phyloP scores from a whole-genome alignment of 129 eudicot genomes.

The Helichrysum umbraculigerum region DNA sequence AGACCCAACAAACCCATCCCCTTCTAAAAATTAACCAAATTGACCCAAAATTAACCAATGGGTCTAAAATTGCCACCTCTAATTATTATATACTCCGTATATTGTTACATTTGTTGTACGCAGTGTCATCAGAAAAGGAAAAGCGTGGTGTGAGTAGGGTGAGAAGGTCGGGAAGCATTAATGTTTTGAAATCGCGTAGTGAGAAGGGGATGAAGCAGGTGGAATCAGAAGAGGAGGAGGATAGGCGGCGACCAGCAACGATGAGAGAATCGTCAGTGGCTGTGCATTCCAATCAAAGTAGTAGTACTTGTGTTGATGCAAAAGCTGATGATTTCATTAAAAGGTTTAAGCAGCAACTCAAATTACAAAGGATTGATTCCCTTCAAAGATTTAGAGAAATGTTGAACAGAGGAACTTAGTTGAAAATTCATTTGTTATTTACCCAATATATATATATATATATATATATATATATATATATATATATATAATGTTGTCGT shows the following conservation, averaged over 20 bases:
- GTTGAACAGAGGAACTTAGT: slow-evolving; percentile 43
- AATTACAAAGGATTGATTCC: slow-evolving; percentile 64
- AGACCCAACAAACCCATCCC: too few relatives aligned
- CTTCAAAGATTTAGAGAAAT: slow-evolving; percentile 51
- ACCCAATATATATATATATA: too few relatives aligned
- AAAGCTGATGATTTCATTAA: slow-evolving; percentile 76
- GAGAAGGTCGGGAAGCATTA: neutral
- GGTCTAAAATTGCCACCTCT: too few relatives aligned
- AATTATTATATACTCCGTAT: too few relatives aligned
- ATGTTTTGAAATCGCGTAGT: slow-evolving; percentile 38
- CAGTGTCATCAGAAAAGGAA: slow-evolving; percentile 3
- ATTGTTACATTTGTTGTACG: neutral
- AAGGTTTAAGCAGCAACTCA: slow-evolving; percentile 63
- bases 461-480: too few relatives aligned
- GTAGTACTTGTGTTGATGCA: slow-evolving; percentile 37
- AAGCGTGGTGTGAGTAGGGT: slow-evolving; percentile 11
- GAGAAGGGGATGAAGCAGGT: slow-evolving; percentile 19
- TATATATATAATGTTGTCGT: too few relatives aligned
- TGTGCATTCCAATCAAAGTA: slow-evolving; percentile 34
- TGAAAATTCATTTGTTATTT: neutral
- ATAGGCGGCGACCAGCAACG: slow-evolving; percentile 37
- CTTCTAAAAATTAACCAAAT: too few relatives aligned
- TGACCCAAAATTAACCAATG: too few relatives aligned
- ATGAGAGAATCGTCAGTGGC: slow-evolving; percentile 20
- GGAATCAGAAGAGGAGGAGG: slow-evolving; percentile 10